These are phyloP conservation scores for Brettanomyces custersianus DNA, from an alignment of 805 yeast species.

Conservation along the genomic window DNA sequence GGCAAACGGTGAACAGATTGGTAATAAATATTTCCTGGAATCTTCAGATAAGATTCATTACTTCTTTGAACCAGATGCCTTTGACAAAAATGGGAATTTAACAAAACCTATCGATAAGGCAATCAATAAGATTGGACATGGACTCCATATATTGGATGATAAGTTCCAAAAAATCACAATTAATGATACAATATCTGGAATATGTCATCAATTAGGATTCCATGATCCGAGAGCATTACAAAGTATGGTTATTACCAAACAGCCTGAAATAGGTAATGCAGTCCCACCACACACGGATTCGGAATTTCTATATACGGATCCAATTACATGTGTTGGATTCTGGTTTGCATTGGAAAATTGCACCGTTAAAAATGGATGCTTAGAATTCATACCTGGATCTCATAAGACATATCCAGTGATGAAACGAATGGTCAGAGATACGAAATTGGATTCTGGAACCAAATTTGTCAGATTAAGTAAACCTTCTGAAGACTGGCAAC, in stretches of 20 bases:
- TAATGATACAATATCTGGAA: slow-evolving; percentile 36
- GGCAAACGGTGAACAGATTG: slow-evolving; percentile 46
- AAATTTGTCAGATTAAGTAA: slow-evolving; percentile 32
- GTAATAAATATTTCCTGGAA: slow-evolving; percentile 62
- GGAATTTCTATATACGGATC: slow-evolving; percentile 61
- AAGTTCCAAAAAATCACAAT: slow-evolving; percentile 44
- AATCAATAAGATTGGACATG: slow-evolving; percentile 75
- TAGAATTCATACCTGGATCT: slow-evolving; percentile 62
- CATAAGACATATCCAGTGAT: slow-evolving; percentile 49
- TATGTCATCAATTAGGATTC: slow-evolving; percentile 45
- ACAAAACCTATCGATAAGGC: slow-evolving; percentile 44
- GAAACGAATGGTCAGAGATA: slow-evolving; percentile 54
- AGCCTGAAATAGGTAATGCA: slow-evolving; percentile 61
- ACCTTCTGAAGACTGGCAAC: slow-evolving; percentile 13
- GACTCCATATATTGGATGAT: slow-evolving; percentile 50
- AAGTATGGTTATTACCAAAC: slow-evolving; percentile 73
- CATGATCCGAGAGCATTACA: slow-evolving; percentile 66
- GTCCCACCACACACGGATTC: slow-evolving; percentile 79
- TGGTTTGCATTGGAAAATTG: slow-evolving; percentile 81
- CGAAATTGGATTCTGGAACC: slow-evolving; percentile 44
- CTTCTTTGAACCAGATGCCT: slow-evolving; percentile 65
- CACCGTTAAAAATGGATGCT: slow-evolving; percentile 56
- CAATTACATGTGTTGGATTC: slow-evolving; percentile 65
- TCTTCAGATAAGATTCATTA: slow-evolving; percentile 62
- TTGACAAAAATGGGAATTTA: slow-evolving; percentile 34